Evolutionary conservation across 1,284 basidiomycete species (phyloP).

Genomic region (Rhodotorula sp.): DNA sequence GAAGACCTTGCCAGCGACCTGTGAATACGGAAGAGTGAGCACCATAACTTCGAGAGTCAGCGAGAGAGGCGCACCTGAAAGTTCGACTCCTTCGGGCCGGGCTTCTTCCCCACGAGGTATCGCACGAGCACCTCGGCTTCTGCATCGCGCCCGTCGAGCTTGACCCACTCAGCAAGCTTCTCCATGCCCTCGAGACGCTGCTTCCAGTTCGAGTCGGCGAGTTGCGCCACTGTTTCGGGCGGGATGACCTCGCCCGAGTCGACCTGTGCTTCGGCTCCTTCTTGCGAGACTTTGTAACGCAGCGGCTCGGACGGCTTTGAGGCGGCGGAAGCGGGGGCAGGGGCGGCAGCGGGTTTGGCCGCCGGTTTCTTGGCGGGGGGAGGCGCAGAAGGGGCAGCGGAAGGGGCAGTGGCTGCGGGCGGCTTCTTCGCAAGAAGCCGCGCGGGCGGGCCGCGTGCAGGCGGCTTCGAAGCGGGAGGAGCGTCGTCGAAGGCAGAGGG

Average conservation of each 20-base stretch:
- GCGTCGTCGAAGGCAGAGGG: constrained; percentile 1
- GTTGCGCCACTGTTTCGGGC: constrained; percentile 65
- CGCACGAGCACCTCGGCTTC: constrained; percentile 90
- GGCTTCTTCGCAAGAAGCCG: constrained; percentile 48
- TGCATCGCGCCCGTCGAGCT: constrained; percentile 62
- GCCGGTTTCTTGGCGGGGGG: constrained; percentile 39
- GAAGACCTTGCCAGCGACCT: constrained; percentile 89
- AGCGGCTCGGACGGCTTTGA: constrained; percentile 71
- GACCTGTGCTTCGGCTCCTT: constrained; percentile 75
- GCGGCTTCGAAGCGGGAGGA: constrained; percentile 2
- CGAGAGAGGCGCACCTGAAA: constrained; percentile 70
- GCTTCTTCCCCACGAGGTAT: constrained; percentile 78
- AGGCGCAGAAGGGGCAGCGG: constrained; percentile 52
- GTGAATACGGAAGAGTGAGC: constrained; percentile 9
- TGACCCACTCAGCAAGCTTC: constrained; percentile 81
- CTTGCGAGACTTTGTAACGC: constrained; percentile 86
- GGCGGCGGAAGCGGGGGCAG: constrained; percentile 50
- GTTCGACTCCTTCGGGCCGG: constrained; percentile 96
- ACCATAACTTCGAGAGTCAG: too few species aligned
- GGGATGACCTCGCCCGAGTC: constrained; percentile 59
- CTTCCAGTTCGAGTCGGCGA: constrained; percentile 92
- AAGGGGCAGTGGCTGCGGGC: constrained; percentile 3
- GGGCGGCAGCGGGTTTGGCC: constrained; percentile 53
- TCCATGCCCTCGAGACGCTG: constrained; percentile 81
- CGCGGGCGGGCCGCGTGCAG: constrained; percentile 54